phyloP scores from a whole-genome alignment of 2,329 filamentous ascomycete genomes.

The Fusarium sp. region DNA sequence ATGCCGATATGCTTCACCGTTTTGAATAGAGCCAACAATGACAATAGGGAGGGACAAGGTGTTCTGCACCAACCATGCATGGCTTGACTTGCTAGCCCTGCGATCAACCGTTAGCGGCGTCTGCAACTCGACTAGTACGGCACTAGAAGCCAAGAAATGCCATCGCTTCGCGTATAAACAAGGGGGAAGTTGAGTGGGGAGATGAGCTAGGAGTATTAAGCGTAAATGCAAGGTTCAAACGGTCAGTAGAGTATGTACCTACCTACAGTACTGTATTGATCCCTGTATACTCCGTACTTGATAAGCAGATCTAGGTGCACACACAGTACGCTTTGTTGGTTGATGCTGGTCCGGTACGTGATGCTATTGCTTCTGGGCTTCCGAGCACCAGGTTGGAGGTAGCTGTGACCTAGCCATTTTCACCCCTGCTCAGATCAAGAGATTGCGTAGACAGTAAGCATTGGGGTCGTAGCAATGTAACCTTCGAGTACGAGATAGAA shows the following conservation, averaged over 20 bases:
- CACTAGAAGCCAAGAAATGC: constrained; percentile 5
- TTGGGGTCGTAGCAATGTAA: constrained; percentile 12
- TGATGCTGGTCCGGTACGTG: background rate
- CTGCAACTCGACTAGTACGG: constrained; percentile 18
- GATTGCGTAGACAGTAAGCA: background rate
- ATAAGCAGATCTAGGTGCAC: too few relatives aligned
- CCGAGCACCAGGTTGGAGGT: background rate
- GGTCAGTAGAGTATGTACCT: too few relatives aligned
- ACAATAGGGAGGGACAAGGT: constrained; percentile 33
- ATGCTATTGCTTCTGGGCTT: background rate
- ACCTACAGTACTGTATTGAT: too few relatives aligned
- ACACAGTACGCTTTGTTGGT: constrained; percentile 1
- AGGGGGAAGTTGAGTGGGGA: background rate
- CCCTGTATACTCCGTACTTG: too few relatives aligned
- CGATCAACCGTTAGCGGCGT: constrained; percentile 23
- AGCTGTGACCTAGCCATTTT: background rate
- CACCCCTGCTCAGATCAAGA: constrained; percentile 2
- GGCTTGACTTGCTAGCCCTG: constrained; percentile 5
- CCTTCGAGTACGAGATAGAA: background rate
- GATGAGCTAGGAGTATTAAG: constrained; percentile 2
- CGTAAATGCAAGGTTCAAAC: too few relatives aligned
- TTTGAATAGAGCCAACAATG: constrained; percentile 20
- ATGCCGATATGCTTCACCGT: constrained; percentile 34
- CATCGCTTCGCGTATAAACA: constrained; percentile 3
- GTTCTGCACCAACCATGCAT: constrained; percentile 34